Percentiles rank a stretch among this genome's conserved stretches.
phyloP scores from a whole-genome alignment of 1,284 basidiomycete genomes.

The Microbotryum saponariae region DNA sequence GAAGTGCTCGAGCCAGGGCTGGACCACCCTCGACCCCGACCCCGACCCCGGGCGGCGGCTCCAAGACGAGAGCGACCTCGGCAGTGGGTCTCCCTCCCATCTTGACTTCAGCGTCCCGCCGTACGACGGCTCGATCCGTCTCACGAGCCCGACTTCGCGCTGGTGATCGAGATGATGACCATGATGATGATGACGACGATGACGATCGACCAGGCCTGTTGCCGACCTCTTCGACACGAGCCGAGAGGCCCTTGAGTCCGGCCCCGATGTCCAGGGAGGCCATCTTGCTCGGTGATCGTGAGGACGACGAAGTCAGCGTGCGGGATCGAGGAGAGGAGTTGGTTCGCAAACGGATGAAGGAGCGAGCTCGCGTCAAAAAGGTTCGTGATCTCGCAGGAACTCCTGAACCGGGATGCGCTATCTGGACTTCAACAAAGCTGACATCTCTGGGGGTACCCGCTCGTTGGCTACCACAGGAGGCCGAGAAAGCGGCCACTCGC shows the following conservation, averaged over 20 bases:
- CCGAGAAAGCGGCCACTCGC: constrained; percentile 9
- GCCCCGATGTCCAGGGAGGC: background rate
- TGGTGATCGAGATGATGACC: constrained; percentile 1
- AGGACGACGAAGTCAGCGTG: constrained; percentile 47
- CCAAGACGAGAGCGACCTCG: too few relatives aligned
- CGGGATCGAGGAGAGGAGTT: constrained; percentile 51
- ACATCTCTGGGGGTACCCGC: background rate
- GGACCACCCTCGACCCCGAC: too few relatives aligned
- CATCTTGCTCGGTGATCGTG: constrained; percentile 26
- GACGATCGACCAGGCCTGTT: background rate
- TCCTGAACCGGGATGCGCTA: background rate
- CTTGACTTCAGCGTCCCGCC: background rate
- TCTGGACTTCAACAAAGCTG: background rate
- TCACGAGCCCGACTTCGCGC: background rate
- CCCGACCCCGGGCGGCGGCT: too few relatives aligned
- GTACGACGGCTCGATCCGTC: background rate
- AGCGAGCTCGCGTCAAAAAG: constrained; percentile 41
- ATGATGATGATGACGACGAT: background rate
- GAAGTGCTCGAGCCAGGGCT: too few relatives aligned
- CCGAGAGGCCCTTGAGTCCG: constrained; percentile 2
- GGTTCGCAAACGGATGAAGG: constrained; percentile 48
- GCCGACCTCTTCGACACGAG: background rate
- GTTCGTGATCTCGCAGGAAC: constrained; percentile 2
- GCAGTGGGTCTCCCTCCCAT: too few relatives aligned
- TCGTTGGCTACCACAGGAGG: constrained; percentile 12